Evolutionary conservation across 345 rosid genomes (phyloP).

Genomic region (Luvunga scandens): DNA sequence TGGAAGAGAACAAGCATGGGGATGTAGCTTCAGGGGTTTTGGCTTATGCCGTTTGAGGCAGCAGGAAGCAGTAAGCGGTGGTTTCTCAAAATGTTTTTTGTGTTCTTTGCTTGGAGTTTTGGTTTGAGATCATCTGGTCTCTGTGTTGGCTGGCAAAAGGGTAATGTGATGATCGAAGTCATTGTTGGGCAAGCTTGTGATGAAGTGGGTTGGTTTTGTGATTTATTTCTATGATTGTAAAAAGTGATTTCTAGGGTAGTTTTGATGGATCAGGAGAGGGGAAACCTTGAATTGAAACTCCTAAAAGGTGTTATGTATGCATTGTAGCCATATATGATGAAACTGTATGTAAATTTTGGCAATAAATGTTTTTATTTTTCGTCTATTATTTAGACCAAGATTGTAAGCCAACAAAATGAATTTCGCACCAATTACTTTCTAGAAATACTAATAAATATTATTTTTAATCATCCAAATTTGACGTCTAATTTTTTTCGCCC

Average conservation of each 20-base stretch:
- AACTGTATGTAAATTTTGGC: too few species aligned
- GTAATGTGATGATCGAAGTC: slow-evolving; percentile 5
- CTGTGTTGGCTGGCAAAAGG: slow-evolving; percentile 11
- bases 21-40: slow-evolving; percentile 21
- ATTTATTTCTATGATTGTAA: slow-evolving; percentile 28
- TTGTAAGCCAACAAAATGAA: too few species aligned
- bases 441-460: too few species aligned
- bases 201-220: slow-evolving; percentile 25
- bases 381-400: background rate
- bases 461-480: too few species aligned
- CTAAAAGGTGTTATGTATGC: background rate
- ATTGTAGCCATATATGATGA: background rate
- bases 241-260: slow-evolving; percentile 10
- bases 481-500: too few species aligned
- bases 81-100: slow-evolving; percentile 7
- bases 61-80: slow-evolving; percentile 26
- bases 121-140: slow-evolving; percentile 12
- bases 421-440: too few species aligned
- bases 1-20: slow-evolving; percentile 37
- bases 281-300: background rate
- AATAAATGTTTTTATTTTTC: too few species aligned
- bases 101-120: slow-evolving; percentile 18
- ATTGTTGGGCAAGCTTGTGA: slow-evolving; percentile 5
- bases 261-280: slow-evolving; percentile 22
- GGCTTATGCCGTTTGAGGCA: slow-evolving; percentile 27